A percentile compares a stretch with the other conserved stretches of the same genome.
These are phyloP conservation scores for Peribolospora baueri DNA, from an alignment of 768 basidiomycete genomes.

Conservation along the genomic window DNA sequence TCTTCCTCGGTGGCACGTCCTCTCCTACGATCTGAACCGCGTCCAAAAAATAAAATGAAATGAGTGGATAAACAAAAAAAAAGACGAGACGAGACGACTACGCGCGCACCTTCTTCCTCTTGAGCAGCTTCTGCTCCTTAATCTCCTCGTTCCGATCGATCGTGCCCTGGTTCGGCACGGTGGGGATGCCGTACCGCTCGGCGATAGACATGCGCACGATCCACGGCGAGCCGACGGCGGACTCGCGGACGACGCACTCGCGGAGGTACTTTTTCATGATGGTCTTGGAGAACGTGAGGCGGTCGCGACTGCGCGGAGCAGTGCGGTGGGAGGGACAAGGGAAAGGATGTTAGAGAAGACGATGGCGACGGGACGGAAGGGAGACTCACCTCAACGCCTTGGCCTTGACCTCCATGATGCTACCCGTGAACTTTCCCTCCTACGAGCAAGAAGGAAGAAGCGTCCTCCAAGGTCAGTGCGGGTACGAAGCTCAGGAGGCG, in stretches of 20 bases:
- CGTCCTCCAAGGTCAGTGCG: too few relatives aligned
- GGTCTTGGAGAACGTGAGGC: constrained; percentile 84
- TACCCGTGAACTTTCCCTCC: constrained; percentile 5
- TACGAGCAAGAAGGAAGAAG: too few relatives aligned
- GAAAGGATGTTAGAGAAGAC: background rate
- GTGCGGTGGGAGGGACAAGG: constrained; percentile 1
- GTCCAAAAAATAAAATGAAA: too few relatives aligned
- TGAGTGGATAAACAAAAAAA: too few relatives aligned
- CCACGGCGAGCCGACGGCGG: constrained; percentile 87
- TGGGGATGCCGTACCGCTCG: constrained; percentile 56
- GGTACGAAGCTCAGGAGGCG: too few relatives aligned
- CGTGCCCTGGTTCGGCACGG: constrained; percentile 63
- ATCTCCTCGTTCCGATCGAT: constrained; percentile 51
- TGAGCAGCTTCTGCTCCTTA: constrained; percentile 72
- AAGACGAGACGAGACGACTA: too few relatives aligned
- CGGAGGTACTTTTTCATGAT: constrained; percentile 88
- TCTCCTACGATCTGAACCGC: too few relatives aligned
- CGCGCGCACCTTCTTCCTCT: constrained; percentile 46
- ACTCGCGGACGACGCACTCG: constrained; percentile 79
- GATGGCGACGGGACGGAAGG: background rate
- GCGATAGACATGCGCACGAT: constrained; percentile 70
- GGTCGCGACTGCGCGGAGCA: constrained; percentile 46
- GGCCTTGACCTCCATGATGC: constrained; percentile 53
- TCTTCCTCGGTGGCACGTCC: too few relatives aligned
- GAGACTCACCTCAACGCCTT: constrained; percentile 47